Conservation (phyloP, 306 rosid genomes). For the Dalbergia cochinchinensis region DNA sequence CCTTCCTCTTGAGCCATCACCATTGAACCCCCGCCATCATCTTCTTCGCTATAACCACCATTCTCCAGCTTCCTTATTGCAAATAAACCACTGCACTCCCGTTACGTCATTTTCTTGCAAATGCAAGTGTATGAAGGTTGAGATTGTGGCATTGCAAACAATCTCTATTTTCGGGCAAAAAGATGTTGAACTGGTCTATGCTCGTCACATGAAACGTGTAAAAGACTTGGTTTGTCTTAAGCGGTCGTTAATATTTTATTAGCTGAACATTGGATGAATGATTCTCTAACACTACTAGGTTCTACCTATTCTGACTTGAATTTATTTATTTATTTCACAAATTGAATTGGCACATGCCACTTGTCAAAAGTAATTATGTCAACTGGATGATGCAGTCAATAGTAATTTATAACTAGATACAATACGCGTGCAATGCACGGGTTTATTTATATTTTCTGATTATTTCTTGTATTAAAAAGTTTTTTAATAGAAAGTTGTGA, state of each 20-base stretch:
- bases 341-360: background rate
- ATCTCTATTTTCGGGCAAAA: constrained; percentile 15
- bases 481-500: no score
- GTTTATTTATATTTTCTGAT: no score
- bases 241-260: background rate
- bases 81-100: no score
- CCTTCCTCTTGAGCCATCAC: no score
- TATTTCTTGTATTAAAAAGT: no score
- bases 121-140: constrained; percentile 4
- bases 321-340: background rate
- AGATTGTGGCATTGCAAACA: background rate
- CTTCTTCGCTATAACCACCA: no score
- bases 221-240: background rate
- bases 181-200: constrained; percentile 15
- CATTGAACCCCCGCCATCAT: no score
- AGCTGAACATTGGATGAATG: background rate
- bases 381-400: background rate
- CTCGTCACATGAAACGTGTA: no score
- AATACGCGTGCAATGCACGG: no score
- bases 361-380: background rate
- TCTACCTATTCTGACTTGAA: background rate
- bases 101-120: no score
- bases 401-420: background rate
- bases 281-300: background rate
- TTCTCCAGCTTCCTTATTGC: no score